Conservation (phyloP, 495 filamentous ascomycete genomes). For the Halenospora varia region DNA sequence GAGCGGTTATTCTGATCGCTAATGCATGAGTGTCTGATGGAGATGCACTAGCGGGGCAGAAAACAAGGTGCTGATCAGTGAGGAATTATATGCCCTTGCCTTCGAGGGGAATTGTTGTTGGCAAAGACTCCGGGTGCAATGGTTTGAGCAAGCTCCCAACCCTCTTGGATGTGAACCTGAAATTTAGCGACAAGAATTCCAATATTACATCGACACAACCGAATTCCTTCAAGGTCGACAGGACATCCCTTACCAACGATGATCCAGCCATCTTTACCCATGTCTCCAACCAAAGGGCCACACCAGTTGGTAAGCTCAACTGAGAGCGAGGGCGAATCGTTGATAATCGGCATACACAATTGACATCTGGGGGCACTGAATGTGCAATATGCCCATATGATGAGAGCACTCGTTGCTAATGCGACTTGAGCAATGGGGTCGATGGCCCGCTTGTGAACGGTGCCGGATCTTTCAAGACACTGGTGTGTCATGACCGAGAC, state of each 20-base stretch:
- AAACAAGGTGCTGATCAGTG: too few relatives aligned
- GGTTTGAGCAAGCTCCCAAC: constrained; percentile 14
- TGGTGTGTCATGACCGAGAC: constrained; percentile 13
- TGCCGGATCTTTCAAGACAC: neutral
- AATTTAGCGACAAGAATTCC: constrained; percentile 9
- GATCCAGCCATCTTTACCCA: constrained; percentile 15
- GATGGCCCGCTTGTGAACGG: neutral
- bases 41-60: too few relatives aligned
- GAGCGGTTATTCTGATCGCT: too few relatives aligned
- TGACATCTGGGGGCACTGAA: constrained; percentile 1
- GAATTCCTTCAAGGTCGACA: constrained; percentile 7
- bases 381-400: constrained; percentile 16
- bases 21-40: too few relatives aligned
- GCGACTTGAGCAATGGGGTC: constrained; percentile 19
- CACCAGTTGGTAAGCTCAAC: constrained; percentile 15
- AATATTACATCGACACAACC: constrained; percentile 15
- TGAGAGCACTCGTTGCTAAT: constrained; percentile 5
- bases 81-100: too few relatives aligned
- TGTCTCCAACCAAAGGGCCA: neutral
- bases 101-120: too few relatives aligned
- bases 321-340: neutral
- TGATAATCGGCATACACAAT: neutral
- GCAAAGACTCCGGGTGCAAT: constrained; percentile 19
- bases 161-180: constrained; percentile 5
- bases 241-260: constrained; percentile 1